Evolutionary conservation across 148 eudicot genomes (phyloP).

Genomic region (Amaranthus cruentus): DNA sequence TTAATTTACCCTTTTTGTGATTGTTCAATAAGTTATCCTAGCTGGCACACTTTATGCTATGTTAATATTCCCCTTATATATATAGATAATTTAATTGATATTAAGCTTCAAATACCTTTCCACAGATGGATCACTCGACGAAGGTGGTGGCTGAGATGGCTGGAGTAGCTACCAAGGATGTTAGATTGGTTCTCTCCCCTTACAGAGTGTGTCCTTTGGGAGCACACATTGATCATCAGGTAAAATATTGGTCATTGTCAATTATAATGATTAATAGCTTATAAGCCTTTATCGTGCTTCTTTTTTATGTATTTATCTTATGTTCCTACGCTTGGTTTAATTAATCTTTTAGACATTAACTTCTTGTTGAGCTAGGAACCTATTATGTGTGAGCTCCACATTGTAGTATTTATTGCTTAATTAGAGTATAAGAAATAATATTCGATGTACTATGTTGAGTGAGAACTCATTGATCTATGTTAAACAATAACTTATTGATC

Average conservation of each 20-base stretch:
- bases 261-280: not conserved
- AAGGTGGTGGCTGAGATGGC: slow-evolving; percentile 60
- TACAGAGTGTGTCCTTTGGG: slow-evolving; percentile 98
- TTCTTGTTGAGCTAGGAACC: too few relatives aligned
- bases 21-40: too few relatives aligned
- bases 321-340: too few relatives aligned
- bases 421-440: not conserved
- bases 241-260: slow-evolving; percentile 17
- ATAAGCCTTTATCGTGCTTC: not conserved
- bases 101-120: slow-evolving; percentile 16
- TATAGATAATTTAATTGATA: too few relatives aligned
- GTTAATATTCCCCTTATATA: too few relatives aligned
- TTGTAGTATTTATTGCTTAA: not conserved
- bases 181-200: slow-evolving; percentile 79
- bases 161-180: slow-evolving; percentile 48
- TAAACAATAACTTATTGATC: not conserved
- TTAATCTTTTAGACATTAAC: too few relatives aligned
- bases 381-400: too few relatives aligned
- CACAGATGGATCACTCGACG: slow-evolving; percentile 61
- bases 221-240: slow-evolving; percentile 99
- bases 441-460: not conserved
- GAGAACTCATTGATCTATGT: too few relatives aligned
- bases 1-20: too few relatives aligned
- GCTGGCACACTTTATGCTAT: too few relatives aligned
- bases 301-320: not conserved